Evolutionary conservation across 1,284 basidiomycete species (phyloP).

Genomic region (Xerocomus nothofagi): DNA sequence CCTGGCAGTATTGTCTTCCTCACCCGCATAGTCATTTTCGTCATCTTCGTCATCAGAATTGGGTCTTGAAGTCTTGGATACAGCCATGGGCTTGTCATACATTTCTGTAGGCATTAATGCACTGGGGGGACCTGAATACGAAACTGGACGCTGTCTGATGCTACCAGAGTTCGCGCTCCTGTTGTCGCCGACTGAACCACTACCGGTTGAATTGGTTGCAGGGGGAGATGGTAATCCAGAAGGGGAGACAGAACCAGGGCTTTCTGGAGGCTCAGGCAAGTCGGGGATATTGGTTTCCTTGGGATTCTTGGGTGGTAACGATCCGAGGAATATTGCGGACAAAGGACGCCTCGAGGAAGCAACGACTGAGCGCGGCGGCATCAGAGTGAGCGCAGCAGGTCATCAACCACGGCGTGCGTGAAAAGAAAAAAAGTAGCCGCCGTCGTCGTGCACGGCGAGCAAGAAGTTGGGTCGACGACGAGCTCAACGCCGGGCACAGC

Average conservation of each 20-base stretch:
- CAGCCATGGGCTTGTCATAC: constrained; percentile 28
- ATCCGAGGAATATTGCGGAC: constrained; percentile 37
- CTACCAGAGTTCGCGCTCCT: constrained; percentile 52
- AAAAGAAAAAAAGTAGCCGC: constrained; percentile 13
- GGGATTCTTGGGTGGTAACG: constrained; percentile 33
- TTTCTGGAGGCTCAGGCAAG: constrained; percentile 65
- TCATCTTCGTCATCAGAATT: constrained; percentile 48
- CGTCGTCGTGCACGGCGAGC: constrained; percentile 32
- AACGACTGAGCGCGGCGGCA: constrained; percentile 38
- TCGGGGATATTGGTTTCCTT: constrained; percentile 49
- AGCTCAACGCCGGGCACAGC: constrained; percentile 16
- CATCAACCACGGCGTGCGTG: constrained; percentile 30
- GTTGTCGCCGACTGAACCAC: constrained; percentile 68
- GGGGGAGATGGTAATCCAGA: constrained; percentile 77
- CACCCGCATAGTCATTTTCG: constrained; percentile 62
- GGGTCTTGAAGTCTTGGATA: constrained; percentile 33
- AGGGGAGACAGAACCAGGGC: constrained; percentile 47
- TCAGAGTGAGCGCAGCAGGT: constrained; percentile 26
- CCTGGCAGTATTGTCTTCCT: constrained; percentile 67
- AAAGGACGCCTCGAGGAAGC: constrained; percentile 38
- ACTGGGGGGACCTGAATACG: constrained; percentile 27
- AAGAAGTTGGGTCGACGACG: constrained; percentile 22
- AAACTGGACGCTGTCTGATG: constrained; percentile 41
- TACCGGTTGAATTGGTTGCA: constrained; percentile 77
- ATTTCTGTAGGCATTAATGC: constrained; percentile 38